A percentile compares a stretch with the other conserved stretches of the same genome.
phyloP scores from a whole-genome alignment of 148 eudicot genomes.

The Rhododendron griersonianum region DNA sequence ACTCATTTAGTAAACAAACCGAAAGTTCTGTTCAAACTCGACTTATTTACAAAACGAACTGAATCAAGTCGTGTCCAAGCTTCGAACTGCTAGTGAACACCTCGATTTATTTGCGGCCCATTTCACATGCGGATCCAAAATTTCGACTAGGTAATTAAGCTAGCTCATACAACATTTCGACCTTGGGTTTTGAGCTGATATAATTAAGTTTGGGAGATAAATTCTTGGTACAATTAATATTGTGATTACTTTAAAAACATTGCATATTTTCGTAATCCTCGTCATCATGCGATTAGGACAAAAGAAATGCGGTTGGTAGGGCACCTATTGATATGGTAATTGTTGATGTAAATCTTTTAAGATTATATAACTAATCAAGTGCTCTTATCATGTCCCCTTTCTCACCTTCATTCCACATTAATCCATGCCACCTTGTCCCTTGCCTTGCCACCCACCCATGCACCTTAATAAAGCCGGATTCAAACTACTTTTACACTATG shows the following conservation, averaged over 20 bases:
- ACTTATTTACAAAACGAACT: too few relatives aligned
- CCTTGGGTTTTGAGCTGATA: background rate
- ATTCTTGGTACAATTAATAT: background rate
- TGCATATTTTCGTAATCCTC: background rate
- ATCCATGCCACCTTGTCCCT: conserved; percentile 28
- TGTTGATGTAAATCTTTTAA: conserved; percentile 1
- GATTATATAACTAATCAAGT: conserved; percentile 19
- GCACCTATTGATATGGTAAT: conserved; percentile 18
- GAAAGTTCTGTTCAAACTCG: background rate
- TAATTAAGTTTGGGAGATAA: background rate
- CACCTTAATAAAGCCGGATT: background rate
- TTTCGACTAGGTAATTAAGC: background rate
- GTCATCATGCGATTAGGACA: conserved; percentile 8
- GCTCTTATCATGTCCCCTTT: conserved; percentile 44
- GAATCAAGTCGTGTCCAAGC: background rate
- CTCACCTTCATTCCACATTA: conserved; percentile 23
- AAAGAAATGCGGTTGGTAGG: conserved; percentile 23
- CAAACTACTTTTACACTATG: background rate
- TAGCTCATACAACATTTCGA: background rate
- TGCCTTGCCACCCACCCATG: background rate
- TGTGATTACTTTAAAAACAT: background rate
- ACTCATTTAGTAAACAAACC: background rate
- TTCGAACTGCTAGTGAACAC: too few relatives aligned
- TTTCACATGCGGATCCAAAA: background rate
- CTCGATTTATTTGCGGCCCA: background rate